A percentile compares a stretch with the other conserved stretches of the same genome.
These are phyloP conservation scores for Ulvella scutata DNA, from an alignment of 139 green algal genomes.

Conservation along the genomic window DNA sequence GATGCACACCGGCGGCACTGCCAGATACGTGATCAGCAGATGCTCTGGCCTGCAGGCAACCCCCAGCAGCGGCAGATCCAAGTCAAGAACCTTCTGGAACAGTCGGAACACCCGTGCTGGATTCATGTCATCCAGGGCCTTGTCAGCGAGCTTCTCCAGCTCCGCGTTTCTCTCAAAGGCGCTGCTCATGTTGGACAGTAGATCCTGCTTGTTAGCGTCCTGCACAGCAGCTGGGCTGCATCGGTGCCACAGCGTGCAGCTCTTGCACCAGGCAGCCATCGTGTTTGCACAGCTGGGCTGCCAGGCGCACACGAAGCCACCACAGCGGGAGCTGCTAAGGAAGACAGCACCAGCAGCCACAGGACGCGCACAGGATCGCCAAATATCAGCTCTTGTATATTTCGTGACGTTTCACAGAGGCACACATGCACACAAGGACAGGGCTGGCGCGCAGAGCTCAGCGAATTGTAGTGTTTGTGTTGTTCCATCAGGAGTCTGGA, in stretches of 20 bases:
- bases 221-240: background rate
- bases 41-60: constrained; percentile 60
- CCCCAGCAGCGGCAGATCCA: constrained; percentile 47
- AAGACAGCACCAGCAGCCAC: too few relatives aligned
- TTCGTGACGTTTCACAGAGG: too few relatives aligned
- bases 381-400: too few relatives aligned
- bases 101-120: constrained; percentile 65
- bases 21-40: constrained; percentile 68
- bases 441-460: background rate
- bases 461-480: constrained; percentile 25
- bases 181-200: constrained; percentile 8
- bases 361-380: too few relatives aligned
- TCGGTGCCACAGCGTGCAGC: background rate
- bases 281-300: too few relatives aligned
- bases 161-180: constrained; percentile 29
- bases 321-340: too few relatives aligned
- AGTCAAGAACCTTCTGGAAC: constrained; percentile 59
- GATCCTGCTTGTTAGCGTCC: background rate
- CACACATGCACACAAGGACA: background rate
- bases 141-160: constrained; percentile 8
- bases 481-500: constrained; percentile 17
- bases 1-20: constrained; percentile 92
- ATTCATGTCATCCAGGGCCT: constrained; percentile 81
- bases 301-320: too few relatives aligned
- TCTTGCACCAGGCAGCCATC: too few relatives aligned